phyloP scores from a whole-genome alignment of 768 basidiomycete species.

The Flagelloscypha sp. region DNA sequence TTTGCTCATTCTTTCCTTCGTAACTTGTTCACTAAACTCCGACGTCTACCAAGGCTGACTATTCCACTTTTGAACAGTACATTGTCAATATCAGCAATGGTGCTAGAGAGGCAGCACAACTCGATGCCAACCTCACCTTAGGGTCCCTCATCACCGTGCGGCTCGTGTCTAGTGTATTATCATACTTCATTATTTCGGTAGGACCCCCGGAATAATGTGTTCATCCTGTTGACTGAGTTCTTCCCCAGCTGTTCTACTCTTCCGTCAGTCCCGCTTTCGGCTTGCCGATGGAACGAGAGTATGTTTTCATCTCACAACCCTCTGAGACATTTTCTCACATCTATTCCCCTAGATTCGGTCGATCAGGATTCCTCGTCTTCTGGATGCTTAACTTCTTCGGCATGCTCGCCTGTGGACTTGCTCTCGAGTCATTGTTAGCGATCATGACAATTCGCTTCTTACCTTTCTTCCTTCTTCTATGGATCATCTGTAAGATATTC shows the following conservation, averaged over 20 bases:
- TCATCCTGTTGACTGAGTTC: not conserved
- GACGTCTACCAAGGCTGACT: no score
- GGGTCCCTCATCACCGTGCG: constrained; percentile 32
- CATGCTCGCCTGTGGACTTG: constrained; percentile 35
- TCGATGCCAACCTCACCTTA: constrained; percentile 30
- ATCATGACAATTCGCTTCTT: constrained; percentile 31
- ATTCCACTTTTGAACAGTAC: constrained; percentile 27
- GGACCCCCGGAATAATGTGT: constrained; percentile 10
- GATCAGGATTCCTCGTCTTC: constrained; percentile 32
- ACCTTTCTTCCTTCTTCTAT: constrained; percentile 33
- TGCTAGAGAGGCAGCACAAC: constrained; percentile 28
- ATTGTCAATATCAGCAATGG: constrained; percentile 21
- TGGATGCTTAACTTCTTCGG: constrained; percentile 37
- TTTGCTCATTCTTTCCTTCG: constrained; percentile 21
- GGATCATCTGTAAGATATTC: constrained; percentile 38
- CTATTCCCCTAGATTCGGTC: constrained; percentile 18
- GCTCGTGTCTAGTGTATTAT: constrained; percentile 25
- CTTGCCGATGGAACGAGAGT: constrained; percentile 31
- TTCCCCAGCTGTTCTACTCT: constrained; percentile 22
- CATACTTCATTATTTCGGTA: constrained; percentile 36
- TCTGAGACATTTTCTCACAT: not conserved
- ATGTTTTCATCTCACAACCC: constrained; percentile 3
- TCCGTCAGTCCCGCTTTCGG: constrained; percentile 34
- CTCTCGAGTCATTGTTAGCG: constrained; percentile 32
- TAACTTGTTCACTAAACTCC: no score